Evolutionary conservation across 257 asterid species (phyloP), one percentile per base, ranked within the genome.

Genomic region (Solanum dulcamara): DNA sequence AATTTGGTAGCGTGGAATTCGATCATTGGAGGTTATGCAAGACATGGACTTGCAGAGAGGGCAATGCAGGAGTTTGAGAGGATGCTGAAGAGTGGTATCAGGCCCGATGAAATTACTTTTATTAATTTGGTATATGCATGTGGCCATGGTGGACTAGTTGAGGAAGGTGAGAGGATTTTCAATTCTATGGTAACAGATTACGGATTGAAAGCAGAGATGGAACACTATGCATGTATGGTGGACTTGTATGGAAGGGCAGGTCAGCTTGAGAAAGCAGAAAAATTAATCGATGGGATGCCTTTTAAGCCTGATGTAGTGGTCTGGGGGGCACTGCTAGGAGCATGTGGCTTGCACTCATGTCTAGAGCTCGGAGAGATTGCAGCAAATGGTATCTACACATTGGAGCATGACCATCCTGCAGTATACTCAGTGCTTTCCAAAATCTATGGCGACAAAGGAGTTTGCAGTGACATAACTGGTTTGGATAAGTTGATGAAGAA

Each of bases 1-100:
- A 94, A 2, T 28, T 90, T 67, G 91, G 92, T 93, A 55, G 89
- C 96, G 2, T 94, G 97, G 96, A 93, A 93, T 89, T 90, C 89
- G 18, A 83, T 91, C 80, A 93, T 94, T 20, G 92, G 88, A 32
- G 93, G 93, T 62, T 88, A 89, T 1, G 97, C 96, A 3, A 71
- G 86, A 17, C 91, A 92, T 42, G 97, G 98, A 51, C 85, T 33
- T 81, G 94, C 94, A 83, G 46, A 88, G 24, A 80, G 75, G 84
- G 94, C 96, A 50, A 85, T 92, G 30, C 87, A 89, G 68, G 90
- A 83, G 90, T 86, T 22, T 14, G 81, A 75, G 14, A 26, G 38
- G 81, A 75, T 75, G 81, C 38, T 75, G 22, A 75, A 26, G 38
- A 44, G 81, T 32, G 91, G 93, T 37, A 37, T 88, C 32, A 75